Base-by-base conservation (phyloP, 352 stramenopile species). In the Globisporangium camurandrum region DNA sequence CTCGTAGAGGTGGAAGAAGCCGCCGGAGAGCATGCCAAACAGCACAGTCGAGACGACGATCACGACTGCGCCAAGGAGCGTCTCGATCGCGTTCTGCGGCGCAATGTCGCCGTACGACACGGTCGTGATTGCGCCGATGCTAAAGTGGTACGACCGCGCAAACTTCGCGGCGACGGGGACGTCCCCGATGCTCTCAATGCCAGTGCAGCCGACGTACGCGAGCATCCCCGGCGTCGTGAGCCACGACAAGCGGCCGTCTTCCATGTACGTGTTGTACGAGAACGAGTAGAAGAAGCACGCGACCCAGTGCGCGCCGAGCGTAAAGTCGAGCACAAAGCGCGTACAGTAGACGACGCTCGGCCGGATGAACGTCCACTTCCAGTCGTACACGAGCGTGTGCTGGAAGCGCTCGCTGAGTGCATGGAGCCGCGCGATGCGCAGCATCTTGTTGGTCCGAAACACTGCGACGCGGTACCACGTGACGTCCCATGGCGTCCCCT, bases 1-100 rank as follows among this genome's bases (percentile, higher is more conserved):
- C 31, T 80, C 69, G 41, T 68, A 76, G 24, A 67, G 61, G 54
- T 75, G 64, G 41, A 72, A 75, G 45, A 80, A 69, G 0, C 66
- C 56, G 1, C 69, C 69, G 14, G 69, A 66, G 19, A 80, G 59
- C 57, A 76, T 69, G 28, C 63, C 64, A 19, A 76, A 76, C 3
- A 75, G 49, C 19, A 49, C 54, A 17, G 76, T 49, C 14, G 65
- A 72, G 11, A 76, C 23, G 17, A 80, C 60, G 43, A 80, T 76
- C 23, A 76, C 56, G 3, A 67, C 12, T 1, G 67, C 58, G 1
- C 57, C 64, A 27, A 53, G 49, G 7, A 56, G 1, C 7, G 46
- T 80, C 41, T 80, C 66, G 0, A 66, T 37, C 0, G 62, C 62
- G 27, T 70, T 75, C 52, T 62, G 57, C 11, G 66, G 66, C 19